Evolutionary conservation across 192 early-diverging fungal species (phyloP).

Genomic region (Umbelopsis sp.): DNA sequence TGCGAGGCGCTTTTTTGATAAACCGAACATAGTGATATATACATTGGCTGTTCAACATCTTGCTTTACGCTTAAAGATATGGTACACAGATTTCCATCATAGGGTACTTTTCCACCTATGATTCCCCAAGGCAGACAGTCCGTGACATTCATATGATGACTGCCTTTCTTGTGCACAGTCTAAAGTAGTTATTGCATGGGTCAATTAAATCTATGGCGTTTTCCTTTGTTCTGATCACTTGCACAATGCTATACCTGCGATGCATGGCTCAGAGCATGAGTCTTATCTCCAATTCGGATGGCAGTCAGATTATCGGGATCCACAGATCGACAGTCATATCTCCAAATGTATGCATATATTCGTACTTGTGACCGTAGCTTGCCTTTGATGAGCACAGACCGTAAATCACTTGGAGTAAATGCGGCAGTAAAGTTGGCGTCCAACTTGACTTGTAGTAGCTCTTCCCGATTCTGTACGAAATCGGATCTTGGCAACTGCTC

Average conservation of each 20-base stretch:
- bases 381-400: slow-evolving; percentile 5
- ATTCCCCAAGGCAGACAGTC: neutral
- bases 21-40: neutral
- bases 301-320: neutral
- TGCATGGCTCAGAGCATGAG: neutral
- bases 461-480: neutral
- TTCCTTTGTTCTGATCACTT: neutral
- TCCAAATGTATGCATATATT: slow-evolving; percentile 5
- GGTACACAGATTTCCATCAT: neutral
- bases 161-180: neutral
- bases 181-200: neutral
- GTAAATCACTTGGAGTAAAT: neutral
- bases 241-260: neutral
- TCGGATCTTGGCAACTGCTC: neutral
- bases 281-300: neutral
- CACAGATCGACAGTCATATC: slow-evolving; percentile 3
- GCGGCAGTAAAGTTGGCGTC: neutral
- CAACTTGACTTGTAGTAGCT: neutral
- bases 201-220: neutral
- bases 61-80: neutral
- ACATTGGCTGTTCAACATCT: neutral
- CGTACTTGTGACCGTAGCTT: neutral
- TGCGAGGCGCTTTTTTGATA: neutral
- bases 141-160: slow-evolving; percentile 7
- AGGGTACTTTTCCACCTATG: neutral